phyloP scores from a whole-genome alignment of 2,329 filamentous ascomycete species.

The Xylariales sp. region DNA sequence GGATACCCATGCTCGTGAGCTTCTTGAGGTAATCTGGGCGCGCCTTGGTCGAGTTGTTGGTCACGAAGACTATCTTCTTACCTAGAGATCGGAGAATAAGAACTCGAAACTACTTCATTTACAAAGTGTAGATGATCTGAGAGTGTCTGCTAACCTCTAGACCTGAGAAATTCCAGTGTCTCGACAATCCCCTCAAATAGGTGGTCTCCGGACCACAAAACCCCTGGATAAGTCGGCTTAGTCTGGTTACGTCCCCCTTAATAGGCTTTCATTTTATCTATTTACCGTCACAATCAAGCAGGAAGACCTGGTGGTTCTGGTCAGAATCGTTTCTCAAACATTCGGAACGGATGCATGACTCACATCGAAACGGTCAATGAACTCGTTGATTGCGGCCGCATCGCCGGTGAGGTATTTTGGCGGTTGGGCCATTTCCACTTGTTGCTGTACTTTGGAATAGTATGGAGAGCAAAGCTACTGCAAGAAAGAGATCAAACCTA shows the following conservation, averaged over 20 bases:
- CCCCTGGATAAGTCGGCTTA: slow-evolving; percentile 47
- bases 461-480: no score
- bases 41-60: slow-evolving; percentile 98
- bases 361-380: slow-evolving; percentile 90
- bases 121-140: no score
- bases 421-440: slow-evolving; percentile 29
- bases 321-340: slow-evolving; percentile 10
- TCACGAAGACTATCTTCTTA: slow-evolving; percentile 93
- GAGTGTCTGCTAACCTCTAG: slow-evolving; percentile 67
- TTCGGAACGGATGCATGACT: slow-evolving; percentile 27
- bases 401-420: slow-evolving; percentile 77
- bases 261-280: no score
- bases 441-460: no score
- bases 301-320: slow-evolving; percentile 61
- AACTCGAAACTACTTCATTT: no score
- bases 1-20: slow-evolving; percentile 75
- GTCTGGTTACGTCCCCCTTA: no score
- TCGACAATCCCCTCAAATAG: slow-evolving; percentile 82
- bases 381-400: slow-evolving; percentile 69
- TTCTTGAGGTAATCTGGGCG: slow-evolving; percentile 91
- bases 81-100: no score
- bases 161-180: slow-evolving; percentile 77
- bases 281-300: slow-evolving; percentile 96
- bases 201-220: slow-evolving; percentile 93
- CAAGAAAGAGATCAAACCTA: no score